Conservation (phyloP, 768 basidiomycete species). For the Auriculariales sp. region DNA sequence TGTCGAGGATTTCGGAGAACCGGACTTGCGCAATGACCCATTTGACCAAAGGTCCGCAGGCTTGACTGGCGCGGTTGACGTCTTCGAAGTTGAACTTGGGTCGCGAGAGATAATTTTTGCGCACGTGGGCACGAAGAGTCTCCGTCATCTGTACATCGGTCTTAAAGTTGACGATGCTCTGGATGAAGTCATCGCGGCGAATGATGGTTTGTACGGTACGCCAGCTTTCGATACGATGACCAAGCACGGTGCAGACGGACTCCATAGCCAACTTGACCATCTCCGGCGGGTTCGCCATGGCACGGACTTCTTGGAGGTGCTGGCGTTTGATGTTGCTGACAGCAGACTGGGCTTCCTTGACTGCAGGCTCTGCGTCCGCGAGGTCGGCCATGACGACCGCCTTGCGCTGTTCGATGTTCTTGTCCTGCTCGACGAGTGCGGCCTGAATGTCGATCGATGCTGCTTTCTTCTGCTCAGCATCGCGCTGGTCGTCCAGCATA, state of each 20-base stretch:
- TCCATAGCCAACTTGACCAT: constrained; percentile 98
- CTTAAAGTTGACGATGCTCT: constrained; percentile 90
- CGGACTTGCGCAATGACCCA: constrained; percentile 96
- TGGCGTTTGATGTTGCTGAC: constrained; percentile 93
- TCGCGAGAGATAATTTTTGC: constrained; percentile 79
- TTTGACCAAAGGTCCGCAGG: constrained; percentile 95
- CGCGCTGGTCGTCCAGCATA: constrained; percentile 97
- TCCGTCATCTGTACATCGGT: constrained; percentile 85
- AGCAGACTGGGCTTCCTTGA: constrained; percentile 87
- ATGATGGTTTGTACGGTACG: constrained; percentile 90
- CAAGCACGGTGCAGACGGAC: constrained; percentile 90
- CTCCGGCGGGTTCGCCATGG: constrained; percentile 97
- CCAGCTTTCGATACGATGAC: constrained; percentile 96
- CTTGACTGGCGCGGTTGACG: constrained; percentile 88
- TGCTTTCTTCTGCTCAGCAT: constrained; percentile 95
- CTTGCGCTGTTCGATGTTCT: constrained; percentile 73
- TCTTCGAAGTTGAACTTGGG: constrained; percentile 90
- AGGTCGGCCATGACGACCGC: constrained; percentile 88
- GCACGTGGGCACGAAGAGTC: constrained; percentile 77
- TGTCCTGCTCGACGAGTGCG: constrained; percentile 82
- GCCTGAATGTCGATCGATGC: constrained; percentile 94
- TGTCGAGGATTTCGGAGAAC: constrained; percentile 95
- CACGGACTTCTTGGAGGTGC: constrained; percentile 90
- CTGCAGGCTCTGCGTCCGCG: constrained; percentile 95
- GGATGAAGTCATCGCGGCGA: constrained; percentile 92